Conservation (phyloP, 257 asterid genomes). For the Parsonsia alboflavescens region DNA sequence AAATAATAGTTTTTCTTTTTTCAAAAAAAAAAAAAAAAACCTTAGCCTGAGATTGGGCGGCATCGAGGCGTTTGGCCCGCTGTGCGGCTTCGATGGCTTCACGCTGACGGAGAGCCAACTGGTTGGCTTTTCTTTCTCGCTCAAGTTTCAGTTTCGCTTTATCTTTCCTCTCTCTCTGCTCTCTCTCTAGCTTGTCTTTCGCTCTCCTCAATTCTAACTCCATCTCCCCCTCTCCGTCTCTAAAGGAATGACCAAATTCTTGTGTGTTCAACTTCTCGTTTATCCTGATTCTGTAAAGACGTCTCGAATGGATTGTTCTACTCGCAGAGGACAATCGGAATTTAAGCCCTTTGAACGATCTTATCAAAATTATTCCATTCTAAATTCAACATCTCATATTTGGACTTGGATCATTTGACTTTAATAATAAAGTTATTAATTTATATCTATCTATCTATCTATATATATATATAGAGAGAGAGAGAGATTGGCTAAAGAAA, state of each 20-base stretch:
- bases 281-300: not conserved
- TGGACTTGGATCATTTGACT: too few relatives aligned
- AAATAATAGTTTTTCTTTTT: not conserved
- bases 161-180: constrained; percentile 52
- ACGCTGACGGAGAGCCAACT: constrained; percentile 70
- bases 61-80: constrained; percentile 68
- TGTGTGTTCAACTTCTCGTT: not conserved
- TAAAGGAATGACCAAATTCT: not conserved
- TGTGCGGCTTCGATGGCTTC: constrained; percentile 78
- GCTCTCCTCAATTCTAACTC: constrained; percentile 92
- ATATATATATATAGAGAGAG: too few relatives aligned
- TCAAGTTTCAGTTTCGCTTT: constrained; percentile 68
- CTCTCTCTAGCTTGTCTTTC: constrained; percentile 80
- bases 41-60: constrained; percentile 74
- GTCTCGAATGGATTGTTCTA: too few relatives aligned
- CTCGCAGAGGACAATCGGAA: too few relatives aligned
- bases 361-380: too few relatives aligned
- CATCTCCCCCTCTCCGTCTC: constrained; percentile 34
- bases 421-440: too few relatives aligned
- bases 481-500: too few relatives aligned
- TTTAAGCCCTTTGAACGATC: too few relatives aligned
- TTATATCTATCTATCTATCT: too few relatives aligned
- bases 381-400: too few relatives aligned
- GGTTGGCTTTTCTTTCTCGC: constrained; percentile 58
- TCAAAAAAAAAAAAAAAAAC: constrained; percentile 20